These are phyloP conservation scores for Moesziomyces sp. DNA, from an alignment of 1,284 basidiomycete genomes.

Conservation along the genomic window DNA sequence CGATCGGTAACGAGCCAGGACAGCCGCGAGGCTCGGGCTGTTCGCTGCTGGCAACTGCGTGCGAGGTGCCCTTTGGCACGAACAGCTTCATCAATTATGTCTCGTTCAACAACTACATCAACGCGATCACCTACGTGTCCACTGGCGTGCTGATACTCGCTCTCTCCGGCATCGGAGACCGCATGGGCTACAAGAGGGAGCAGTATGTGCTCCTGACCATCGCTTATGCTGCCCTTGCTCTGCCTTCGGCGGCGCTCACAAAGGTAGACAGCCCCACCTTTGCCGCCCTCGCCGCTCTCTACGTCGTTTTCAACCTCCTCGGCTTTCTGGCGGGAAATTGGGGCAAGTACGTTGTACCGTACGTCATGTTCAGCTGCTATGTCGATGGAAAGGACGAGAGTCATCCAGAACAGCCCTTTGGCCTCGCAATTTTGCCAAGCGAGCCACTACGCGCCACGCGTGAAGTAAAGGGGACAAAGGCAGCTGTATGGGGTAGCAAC, in stretches of 20 bases:
- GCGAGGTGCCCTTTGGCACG: background rate
- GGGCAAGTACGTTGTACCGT: slow-evolving; percentile 2
- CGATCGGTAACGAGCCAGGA: background rate
- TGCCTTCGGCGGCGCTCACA: slow-evolving; percentile 1
- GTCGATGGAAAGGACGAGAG: too few relatives aligned
- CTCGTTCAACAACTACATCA: slow-evolving; percentile 4
- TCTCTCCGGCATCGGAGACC: slow-evolving; percentile 2
- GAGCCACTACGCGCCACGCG: too few relatives aligned
- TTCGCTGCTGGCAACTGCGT: background rate
- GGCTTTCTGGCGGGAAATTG: slow-evolving; percentile 1
- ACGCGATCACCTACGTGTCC: slow-evolving; percentile 6
- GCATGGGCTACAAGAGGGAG: slow-evolving; percentile 3
- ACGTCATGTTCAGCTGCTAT: slow-evolving; percentile 2
- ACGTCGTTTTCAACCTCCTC: slow-evolving; percentile 6
- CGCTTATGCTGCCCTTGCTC: slow-evolving; percentile 1
- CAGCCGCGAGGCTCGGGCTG: background rate
- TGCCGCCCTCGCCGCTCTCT: slow-evolving; percentile 1
- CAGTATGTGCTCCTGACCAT: slow-evolving; percentile 3
- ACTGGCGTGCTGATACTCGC: slow-evolving; percentile 3
- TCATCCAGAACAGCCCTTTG: too few relatives aligned
- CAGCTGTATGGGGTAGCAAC: too few relatives aligned
- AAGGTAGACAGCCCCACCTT: slow-evolving; percentile 2
- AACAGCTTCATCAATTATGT: background rate
- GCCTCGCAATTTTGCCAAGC: too few relatives aligned
- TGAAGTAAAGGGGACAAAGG: too few relatives aligned